These are phyloP conservation scores for Lupinus albus DNA, from an alignment of 306 rosid species.

Conservation along the genomic window DNA sequence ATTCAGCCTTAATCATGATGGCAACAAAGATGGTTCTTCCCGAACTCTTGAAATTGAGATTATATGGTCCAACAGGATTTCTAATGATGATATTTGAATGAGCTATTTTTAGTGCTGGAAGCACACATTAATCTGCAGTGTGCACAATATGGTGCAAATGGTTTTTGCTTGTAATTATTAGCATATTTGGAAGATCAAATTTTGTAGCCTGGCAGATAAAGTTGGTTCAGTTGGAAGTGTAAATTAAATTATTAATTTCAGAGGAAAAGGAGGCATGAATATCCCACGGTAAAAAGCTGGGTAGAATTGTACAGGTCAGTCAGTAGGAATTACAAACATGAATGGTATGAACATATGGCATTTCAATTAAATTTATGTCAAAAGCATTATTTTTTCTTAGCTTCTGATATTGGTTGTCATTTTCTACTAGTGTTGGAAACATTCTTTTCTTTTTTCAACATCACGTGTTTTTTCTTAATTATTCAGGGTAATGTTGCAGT, in stretches of 20 bases:
- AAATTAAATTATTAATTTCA: slow-evolving; percentile 57
- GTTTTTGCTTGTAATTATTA: slow-evolving; percentile 58
- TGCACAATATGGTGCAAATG: slow-evolving; percentile 37
- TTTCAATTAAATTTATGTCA: slow-evolving; percentile 38
- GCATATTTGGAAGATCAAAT: slow-evolving; percentile 55
- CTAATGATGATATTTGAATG: slow-evolving; percentile 61
- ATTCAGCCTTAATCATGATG: slow-evolving; percentile 88
- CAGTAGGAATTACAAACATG: slow-evolving; percentile 54
- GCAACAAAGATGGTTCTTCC: slow-evolving; percentile 93
- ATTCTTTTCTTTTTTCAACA: slow-evolving; percentile 12
- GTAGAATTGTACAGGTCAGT: slow-evolving; percentile 76
- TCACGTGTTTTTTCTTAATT: neutral
- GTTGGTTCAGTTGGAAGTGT: slow-evolving; percentile 64
- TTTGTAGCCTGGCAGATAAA: slow-evolving; percentile 64
- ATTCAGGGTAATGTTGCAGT: neutral
- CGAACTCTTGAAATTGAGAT: slow-evolving; percentile 91
- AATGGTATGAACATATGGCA: slow-evolving; percentile 45
- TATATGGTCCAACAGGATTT: slow-evolving; percentile 84
- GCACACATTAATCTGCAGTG: slow-evolving; percentile 30
- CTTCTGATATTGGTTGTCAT: slow-evolving; percentile 25
- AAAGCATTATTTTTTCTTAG: slow-evolving; percentile 25
- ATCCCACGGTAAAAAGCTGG: slow-evolving; percentile 50
- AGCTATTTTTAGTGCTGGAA: slow-evolving; percentile 24
- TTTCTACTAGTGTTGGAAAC: slow-evolving; percentile 25
- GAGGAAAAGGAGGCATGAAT: slow-evolving; percentile 37